A percentile compares a stretch with the other conserved stretches of the same genome.
phyloP scores from a whole-genome alignment of 768 basidiomycete genomes.

The Tricholoma matsutake region DNA sequence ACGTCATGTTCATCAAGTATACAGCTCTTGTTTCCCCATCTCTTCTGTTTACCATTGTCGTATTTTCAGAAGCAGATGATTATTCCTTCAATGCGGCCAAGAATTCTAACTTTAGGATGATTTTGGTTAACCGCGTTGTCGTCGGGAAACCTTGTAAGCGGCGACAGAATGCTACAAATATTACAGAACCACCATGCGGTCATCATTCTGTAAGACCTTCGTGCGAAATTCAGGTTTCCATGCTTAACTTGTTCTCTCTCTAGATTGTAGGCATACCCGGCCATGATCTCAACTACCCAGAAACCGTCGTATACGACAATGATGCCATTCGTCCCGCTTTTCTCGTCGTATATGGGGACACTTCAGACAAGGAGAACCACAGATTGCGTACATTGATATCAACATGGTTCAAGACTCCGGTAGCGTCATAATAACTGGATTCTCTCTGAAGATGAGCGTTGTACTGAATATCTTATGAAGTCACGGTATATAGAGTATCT shows the following conservation, averaged over 20 bases:
- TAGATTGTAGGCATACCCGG: conserved; percentile 66
- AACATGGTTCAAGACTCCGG: conserved; percentile 46
- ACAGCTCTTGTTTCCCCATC: conserved; percentile 12
- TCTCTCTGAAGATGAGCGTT: conserved; percentile 10
- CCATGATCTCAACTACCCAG: conserved; percentile 62
- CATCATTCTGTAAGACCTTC: conserved; percentile 51
- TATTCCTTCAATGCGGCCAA: conserved; percentile 46
- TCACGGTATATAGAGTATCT: conserved; percentile 3
- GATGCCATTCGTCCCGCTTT: conserved; percentile 67
- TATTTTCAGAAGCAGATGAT: conserved; percentile 58
- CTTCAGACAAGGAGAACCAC: conserved; percentile 21
- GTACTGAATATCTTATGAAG: conserved; percentile 8
- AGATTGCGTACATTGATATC: conserved; percentile 34
- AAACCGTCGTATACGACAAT: conserved; percentile 64
- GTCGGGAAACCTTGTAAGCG: conserved; percentile 55
- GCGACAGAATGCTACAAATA: conserved; percentile 43
- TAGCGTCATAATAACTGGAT: conserved; percentile 33
- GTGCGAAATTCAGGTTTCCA: neutral
- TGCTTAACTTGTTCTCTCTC: neutral
- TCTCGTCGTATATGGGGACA: conserved; percentile 57
- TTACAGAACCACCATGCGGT: conserved; percentile 51
- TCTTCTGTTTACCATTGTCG: neutral
- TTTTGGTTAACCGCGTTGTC: conserved; percentile 61
- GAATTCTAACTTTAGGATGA: conserved; percentile 41
- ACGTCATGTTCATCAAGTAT: conserved; percentile 64